Evolutionary conservation across 352 stramenopile species (phyloP).

Genomic region (Hyaloperonospora brassicae): DNA sequence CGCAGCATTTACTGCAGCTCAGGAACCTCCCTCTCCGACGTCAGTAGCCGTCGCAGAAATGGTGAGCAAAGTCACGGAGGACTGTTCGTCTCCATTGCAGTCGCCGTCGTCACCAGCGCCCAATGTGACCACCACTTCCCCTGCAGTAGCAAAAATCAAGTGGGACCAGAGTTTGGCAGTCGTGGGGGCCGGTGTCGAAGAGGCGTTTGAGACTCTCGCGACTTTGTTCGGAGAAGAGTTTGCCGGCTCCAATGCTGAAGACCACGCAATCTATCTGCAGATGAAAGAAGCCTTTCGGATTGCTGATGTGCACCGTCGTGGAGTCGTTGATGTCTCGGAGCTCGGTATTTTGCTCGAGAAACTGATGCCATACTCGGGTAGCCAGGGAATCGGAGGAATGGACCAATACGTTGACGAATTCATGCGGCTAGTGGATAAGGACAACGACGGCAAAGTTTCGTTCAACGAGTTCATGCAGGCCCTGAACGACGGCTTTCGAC

Average conservation of each 20-base stretch:
- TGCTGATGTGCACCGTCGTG: constrained; percentile 49
- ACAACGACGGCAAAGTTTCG: constrained; percentile 55
- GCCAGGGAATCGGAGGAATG: constrained; percentile 37
- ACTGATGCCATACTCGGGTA: constrained; percentile 46
- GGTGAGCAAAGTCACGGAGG: constrained; percentile 4
- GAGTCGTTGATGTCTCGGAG: constrained; percentile 53
- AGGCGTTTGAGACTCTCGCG: constrained; percentile 51
- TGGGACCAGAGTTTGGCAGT: constrained; percentile 39
- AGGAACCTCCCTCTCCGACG: constrained; percentile 21
- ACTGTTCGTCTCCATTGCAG: not conserved
- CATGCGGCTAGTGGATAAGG: constrained; percentile 60
- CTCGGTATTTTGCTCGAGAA: constrained; percentile 57
- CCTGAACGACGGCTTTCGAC: constrained; percentile 55
- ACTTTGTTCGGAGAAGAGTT: constrained; percentile 8
- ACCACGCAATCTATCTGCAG: constrained; percentile 65
- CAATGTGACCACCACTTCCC: constrained; percentile 20
- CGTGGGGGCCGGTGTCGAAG: constrained; percentile 36
- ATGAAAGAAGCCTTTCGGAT: constrained; percentile 73
- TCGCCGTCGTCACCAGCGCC: constrained; percentile 19
- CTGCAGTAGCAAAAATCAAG: constrained; percentile 24
- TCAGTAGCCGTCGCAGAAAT: constrained; percentile 15
- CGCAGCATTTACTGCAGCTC: constrained; percentile 26
- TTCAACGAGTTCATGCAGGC: constrained; percentile 74
- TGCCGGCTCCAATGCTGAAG: constrained; percentile 25
- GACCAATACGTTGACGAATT: constrained; percentile 75